Evolutionary conservation across 805 yeast species (phyloP), one percentile per base, ranked within the genome.

Genomic region (Candida sonorensis): DNA sequence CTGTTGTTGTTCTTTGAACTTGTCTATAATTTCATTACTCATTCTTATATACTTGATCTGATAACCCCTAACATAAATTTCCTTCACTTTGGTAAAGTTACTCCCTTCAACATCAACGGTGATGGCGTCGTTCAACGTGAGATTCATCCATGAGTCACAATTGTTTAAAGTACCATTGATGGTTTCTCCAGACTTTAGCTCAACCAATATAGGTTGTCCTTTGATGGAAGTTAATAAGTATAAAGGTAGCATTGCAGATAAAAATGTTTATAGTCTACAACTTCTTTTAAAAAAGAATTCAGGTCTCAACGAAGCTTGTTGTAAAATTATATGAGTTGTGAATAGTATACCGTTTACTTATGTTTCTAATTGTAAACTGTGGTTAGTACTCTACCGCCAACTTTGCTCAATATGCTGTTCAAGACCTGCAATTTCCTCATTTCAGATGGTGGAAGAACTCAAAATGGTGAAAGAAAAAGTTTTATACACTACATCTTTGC

Each of bases 61-160:
- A 42, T 72, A 80, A 27, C 97, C 97, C 53, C 88, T 77, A 24
- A 88, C 73, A 53, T 87, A 88, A 36, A 81, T 70, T 48, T 84
- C 94, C 3, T 77, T 74, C 28, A 81, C 59, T 50, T 79, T 77
- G 33, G 69, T 55, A 54, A 73, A 82, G 33, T 64, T 65, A 42
- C 72, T 77, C 23, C 83, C 90, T 44, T 68, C 54, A 26, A 75
- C 64, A 46, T 75, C 74, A 11, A 78, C 70, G 51, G 78, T 82
- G 29, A 77, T 72, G 11, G 81, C 97, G 41, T 87, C 78, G 21
- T 68, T 68, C 33, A 92, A 66, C 2, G 95, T 83, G 43, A 92
- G 66, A 57, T 92, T 92, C 99, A 92, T 92, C 87, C 94, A 84
- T 24, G 85, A 78, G 56, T 92, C 99, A 47, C 95, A 86, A 51